phyloP scores from a whole-genome alignment of 164 flowering plant species.

The Dillenia suffruticosa region DNA sequence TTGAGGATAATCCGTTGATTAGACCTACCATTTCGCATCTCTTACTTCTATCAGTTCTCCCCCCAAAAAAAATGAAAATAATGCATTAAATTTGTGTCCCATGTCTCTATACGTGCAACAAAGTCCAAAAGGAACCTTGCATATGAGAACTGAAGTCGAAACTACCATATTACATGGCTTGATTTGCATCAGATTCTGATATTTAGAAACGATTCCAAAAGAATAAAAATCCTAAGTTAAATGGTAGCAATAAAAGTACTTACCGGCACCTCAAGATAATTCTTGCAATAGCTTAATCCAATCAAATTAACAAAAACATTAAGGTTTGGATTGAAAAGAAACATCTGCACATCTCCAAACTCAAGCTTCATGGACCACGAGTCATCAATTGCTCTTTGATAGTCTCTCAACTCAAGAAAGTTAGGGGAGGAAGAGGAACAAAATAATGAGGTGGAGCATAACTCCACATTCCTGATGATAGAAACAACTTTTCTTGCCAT shows the following conservation, averaged over 20 bases:
- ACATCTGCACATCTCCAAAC: constrained; percentile 61
- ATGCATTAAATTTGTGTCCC: background rate
- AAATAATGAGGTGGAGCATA: constrained; percentile 17
- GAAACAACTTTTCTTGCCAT: constrained; percentile 41
- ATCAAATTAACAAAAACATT: constrained; percentile 62
- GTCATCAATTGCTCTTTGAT: constrained; percentile 40
- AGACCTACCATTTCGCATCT: no score
- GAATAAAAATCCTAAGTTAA: background rate
- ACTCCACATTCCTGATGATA: constrained; percentile 40
- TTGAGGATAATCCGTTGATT: no score
- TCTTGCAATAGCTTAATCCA: constrained; percentile 68
- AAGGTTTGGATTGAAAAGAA: constrained; percentile 48
- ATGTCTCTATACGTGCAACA: background rate
- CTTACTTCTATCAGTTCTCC: background rate
- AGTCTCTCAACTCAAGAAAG: constrained; percentile 58
- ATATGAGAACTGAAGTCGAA: background rate
- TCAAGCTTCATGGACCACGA: constrained; percentile 38
- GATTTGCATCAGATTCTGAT: background rate
- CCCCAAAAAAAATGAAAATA: background rate
- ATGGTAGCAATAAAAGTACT: background rate
- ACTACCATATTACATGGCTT: background rate
- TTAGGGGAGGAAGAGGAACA: constrained; percentile 6
- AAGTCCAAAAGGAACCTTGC: background rate
- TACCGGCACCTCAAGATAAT: constrained; percentile 56
- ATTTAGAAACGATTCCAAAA: background rate